Conservation (phyloP, 352 stramenopile species). For the Globisporangium iwayamae region DNA sequence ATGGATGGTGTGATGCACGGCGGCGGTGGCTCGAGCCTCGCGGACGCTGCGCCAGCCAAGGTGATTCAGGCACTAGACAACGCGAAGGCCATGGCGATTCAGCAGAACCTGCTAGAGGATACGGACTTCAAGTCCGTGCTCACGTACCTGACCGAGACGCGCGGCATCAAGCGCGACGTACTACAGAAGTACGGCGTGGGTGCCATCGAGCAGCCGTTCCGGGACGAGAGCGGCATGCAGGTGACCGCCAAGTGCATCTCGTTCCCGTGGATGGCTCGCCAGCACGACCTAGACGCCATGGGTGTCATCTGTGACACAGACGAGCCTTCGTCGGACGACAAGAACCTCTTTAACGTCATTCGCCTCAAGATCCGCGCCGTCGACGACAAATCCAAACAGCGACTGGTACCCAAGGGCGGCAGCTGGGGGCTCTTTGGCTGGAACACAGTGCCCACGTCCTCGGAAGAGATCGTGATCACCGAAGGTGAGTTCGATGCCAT, state of each 20-base stretch:
- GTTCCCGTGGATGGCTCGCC: constrained; percentile 95
- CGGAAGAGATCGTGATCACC: constrained; percentile 93
- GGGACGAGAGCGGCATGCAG: constrained; percentile 51
- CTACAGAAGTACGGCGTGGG: constrained; percentile 89
- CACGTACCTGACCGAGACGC: constrained; percentile 65
- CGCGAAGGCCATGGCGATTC: constrained; percentile 78
- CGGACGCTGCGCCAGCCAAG: constrained; percentile 36
- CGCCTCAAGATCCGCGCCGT: constrained; percentile 84
- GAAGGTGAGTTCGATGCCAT: constrained; percentile 97
- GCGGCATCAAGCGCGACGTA: constrained; percentile 64
- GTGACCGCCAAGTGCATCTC: constrained; percentile 86
- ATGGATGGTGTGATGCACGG: constrained; percentile 35
- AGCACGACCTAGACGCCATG: constrained; percentile 81
- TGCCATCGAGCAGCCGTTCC: constrained; percentile 85
- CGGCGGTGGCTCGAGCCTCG: constrained; percentile 9
- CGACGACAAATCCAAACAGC: constrained; percentile 85
- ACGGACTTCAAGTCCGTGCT: constrained; percentile 57
- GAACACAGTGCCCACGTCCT: constrained; percentile 91
- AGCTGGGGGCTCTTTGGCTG: constrained; percentile 99
- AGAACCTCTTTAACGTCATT: constrained; percentile 78
- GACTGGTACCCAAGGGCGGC: constrained; percentile 88
- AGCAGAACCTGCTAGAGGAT: constrained; percentile 77
- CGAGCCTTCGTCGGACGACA: constrained; percentile 31
- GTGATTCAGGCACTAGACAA: constrained; percentile 82
- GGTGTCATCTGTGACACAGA: constrained; percentile 58